These are phyloP conservation scores for Candida albicans DNA, from an alignment of 1,139 yeast genomes.

Conservation along the genomic window DNA sequence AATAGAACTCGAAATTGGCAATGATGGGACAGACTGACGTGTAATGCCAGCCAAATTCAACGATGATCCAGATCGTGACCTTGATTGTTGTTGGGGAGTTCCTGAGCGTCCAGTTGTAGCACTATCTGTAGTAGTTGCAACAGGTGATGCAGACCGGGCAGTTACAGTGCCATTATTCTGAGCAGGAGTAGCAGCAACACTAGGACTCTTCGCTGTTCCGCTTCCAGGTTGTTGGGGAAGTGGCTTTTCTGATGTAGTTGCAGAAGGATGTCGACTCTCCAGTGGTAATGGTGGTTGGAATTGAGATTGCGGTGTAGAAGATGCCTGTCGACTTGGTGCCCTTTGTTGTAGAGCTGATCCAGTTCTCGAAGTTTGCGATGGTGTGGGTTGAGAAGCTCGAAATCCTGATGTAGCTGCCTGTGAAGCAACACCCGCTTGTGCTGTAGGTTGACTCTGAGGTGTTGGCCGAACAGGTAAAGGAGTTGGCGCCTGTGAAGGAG, in stretches of 20 bases:
- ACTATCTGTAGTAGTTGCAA: conserved; percentile 4
- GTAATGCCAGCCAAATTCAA: conserved; percentile 45
- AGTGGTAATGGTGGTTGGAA: conserved; percentile 6
- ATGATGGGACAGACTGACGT: conserved; percentile 66
- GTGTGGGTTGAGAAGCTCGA: conserved; percentile 11
- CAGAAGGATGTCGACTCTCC: conserved; percentile 11
- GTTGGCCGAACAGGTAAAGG: conserved; percentile 13
- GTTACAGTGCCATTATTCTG: conserved; percentile 1
- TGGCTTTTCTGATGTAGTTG: neutral
- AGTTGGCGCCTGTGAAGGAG: conserved; percentile 9
- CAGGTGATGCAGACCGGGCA: conserved; percentile 4
- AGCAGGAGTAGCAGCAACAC: conserved; percentile 6
- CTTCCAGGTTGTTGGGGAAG: conserved; percentile 8
- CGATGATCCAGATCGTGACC: conserved; percentile 11
- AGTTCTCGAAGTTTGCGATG: conserved; percentile 10
- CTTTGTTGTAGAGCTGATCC: conserved; percentile 7
- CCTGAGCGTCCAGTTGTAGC: conserved; percentile 8
- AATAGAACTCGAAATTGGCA: conserved; percentile 70
- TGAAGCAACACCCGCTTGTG: conserved; percentile 6
- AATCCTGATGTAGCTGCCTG: conserved; percentile 27
- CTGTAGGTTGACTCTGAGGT: conserved; percentile 10
- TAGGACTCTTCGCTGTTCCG: conserved; percentile 10
- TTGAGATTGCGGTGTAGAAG: conserved; percentile 13
- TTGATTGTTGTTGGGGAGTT: conserved; percentile 10
- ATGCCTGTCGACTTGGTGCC: conserved; percentile 10